A percentile compares a stretch with the other conserved stretches of the same genome.
Conservation (phyloP, 129 eudicot genomes). For the Lactuca sativa region DNA sequence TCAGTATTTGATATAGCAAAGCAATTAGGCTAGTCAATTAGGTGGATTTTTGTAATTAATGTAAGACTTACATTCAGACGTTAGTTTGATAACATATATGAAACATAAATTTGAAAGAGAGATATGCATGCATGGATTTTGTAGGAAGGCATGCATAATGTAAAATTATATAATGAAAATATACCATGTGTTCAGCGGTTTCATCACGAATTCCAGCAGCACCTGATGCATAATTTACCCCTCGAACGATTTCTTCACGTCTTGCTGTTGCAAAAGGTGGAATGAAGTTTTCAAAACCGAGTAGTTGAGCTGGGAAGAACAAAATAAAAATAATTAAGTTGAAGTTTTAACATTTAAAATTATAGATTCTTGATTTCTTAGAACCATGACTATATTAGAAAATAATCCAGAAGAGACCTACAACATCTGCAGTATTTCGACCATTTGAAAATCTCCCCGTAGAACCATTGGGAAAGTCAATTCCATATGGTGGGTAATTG, state of each 20-base stretch:
- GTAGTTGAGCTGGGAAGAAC: conserved; percentile 39
- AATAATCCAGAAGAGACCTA: conserved; percentile 32
- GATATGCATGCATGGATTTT: background rate
- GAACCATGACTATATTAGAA: background rate
- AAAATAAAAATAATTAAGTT: background rate
- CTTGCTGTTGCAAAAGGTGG: conserved; percentile 46
- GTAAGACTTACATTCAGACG: conserved; percentile 1
- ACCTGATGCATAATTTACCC: conserved; percentile 64
- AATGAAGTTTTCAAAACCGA: conserved; percentile 44
- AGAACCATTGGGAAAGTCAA: conserved; percentile 48
- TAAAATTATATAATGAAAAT: background rate
- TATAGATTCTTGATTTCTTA: background rate
- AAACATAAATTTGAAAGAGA: too few species aligned
- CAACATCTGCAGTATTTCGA: conserved; percentile 42
- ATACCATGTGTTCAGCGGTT: conserved; percentile 38
- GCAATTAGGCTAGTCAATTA: too few species aligned
- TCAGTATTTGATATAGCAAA: too few species aligned
- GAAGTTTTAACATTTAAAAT: background rate
- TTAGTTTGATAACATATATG: background rate
- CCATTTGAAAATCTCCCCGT: conserved; percentile 62
- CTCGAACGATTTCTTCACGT: conserved; percentile 11
- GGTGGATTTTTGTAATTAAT: background rate
- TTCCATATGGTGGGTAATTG: conserved; percentile 47
- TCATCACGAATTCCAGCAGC: conserved; percentile 55
- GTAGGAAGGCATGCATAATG: background rate